phyloP scores from a whole-genome alignment of 1,284 basidiomycete species.

The Ceratobasidium sp. region DNA sequence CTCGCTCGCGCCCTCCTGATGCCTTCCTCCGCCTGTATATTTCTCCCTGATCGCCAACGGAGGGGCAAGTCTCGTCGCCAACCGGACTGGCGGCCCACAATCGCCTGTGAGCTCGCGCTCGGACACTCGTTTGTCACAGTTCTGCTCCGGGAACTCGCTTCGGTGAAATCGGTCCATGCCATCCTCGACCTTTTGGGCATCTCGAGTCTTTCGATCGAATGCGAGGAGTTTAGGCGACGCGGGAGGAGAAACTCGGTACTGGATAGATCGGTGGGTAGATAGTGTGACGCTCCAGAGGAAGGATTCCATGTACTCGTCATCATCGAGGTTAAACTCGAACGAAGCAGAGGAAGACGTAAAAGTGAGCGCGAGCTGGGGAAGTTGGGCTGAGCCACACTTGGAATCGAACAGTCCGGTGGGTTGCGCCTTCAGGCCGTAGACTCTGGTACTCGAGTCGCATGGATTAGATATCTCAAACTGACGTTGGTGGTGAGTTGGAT shows the following conservation, averaged over 20 bases:
- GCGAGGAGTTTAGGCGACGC: conserved; percentile 18
- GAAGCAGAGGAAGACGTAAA: conserved; percentile 9
- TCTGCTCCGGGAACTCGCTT: conserved; percentile 1
- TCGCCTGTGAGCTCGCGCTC: conserved; percentile 12
- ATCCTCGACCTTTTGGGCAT: conserved; percentile 5
- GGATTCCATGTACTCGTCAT: conserved; percentile 32
- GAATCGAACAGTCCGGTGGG: background rate
- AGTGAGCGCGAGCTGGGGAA: conserved; percentile 14
- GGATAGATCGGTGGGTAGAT: conserved; percentile 7
- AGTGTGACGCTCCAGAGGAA: conserved; percentile 21
- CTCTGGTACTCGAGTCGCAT: background rate
- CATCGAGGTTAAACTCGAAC: conserved; percentile 22
- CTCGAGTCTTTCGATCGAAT: conserved; percentile 13
- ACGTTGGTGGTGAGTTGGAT: background rate
- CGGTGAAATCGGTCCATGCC: conserved; percentile 8
- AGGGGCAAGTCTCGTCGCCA: background rate
- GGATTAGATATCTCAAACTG: conserved; percentile 30
- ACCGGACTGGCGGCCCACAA: background rate
- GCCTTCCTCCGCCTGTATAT: too few relatives aligned
- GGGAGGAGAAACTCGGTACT: conserved; percentile 32
- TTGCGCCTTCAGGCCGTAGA: conserved; percentile 1
- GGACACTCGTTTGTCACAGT: background rate
- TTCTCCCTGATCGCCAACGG: background rate
- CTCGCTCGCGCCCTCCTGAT: background rate
- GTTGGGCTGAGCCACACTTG: background rate